Evolutionary conservation across 345 rosid genomes (phyloP), one percentile per base, ranked within the genome.

Genomic region (Sisymbrium irio): DNA sequence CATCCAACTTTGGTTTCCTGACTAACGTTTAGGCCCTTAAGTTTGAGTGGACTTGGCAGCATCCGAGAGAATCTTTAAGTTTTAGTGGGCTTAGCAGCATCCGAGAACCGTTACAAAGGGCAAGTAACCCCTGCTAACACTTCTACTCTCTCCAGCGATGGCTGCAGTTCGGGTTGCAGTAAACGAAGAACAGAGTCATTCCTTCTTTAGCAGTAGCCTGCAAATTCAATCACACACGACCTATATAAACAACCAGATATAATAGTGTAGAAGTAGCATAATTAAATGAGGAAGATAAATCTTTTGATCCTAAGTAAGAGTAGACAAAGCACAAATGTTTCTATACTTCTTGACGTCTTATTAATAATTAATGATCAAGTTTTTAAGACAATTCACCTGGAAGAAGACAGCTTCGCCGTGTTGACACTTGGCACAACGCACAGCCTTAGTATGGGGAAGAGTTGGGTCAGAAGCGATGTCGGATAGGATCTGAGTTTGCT

Each of bases 161-260:
- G 15, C 90, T 83, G 54, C 99, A 95, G 30, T 77, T 90, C 0
- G 97, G 90, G 79, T 92, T 92, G 83, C 97, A 95, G 82, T 98
- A 92, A 33, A 95, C 99, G 35, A 88, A 90, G 69, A 88, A 92
- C 80, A 95, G 82, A 0, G 96, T 88, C 99, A 92, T 92, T 58
- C 96, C 96, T 74, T 92, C 99, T 84, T 92, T 85, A 44, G 98
- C 83, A 69, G 98, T 82, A 10, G 91, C 89, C 95, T 89, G 83
- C 62, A 82, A 6, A 61, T 58, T 53, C 61, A 64, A 41, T 30
- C 6, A 59, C 55, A 67, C 51, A 17, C 30, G n/a, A n/a, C n/a
- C n/a, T n/a, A n/a, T n/a, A n/a, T n/a, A n/a, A n/a, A n/a, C n/a
- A n/a, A n/a, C n/a, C n/a, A n/a, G n/a, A n/a, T n/a, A n/a, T n/a